Evolutionary conservation across 2,329 filamentous ascomycete genomes (phyloP), one percentile per base, ranked within the genome.

Genomic region (Aspergillus quadricinctus): DNA sequence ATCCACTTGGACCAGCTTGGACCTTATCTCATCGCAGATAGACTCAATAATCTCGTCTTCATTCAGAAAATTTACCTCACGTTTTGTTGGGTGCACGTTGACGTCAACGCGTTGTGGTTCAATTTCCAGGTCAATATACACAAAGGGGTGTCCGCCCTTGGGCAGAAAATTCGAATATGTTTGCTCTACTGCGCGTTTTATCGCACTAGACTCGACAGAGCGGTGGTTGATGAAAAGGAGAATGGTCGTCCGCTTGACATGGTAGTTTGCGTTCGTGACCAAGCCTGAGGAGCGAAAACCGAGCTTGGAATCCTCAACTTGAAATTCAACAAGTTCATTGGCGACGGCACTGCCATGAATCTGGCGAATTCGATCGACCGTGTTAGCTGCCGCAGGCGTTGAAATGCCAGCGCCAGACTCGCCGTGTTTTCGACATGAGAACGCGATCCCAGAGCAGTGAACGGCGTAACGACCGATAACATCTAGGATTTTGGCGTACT

Each of bases 401-500:
- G 92, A 88, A 46, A 99, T 84, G 57, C 89, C 91, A 27, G 88
- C 87, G 6, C 88, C 88, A 3, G 90, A 85, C 65, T 97, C 94
- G 54, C 93, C 93, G 62, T 94, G 88, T 74, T 97, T 99, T 72
- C 97, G 97, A 78, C 94, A 97, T 3, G 92, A 93, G 72, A 99
- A 97, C 1, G 89, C 89, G 11, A 99, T 92, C n/a, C 89, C 87
- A 54, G 84, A 79, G 70, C 93, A 97, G 72, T 99, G 94, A 9
- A 99, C 84, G 28, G 94, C 90, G 75, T 99, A 97, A 46, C 90
- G 87, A 14, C 94, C 92, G 8, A 97, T 89, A 70, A 97, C 86
- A 70, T 99, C 94, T 27, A 97, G 86, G 55, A 99, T 97, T 76
- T 97, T 99, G 67, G 95, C 92, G 77, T 95, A 97, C 71, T 99